Conservation (phyloP, 2,329 filamentous ascomycete species). For the Clarireedia sp. region DNA sequence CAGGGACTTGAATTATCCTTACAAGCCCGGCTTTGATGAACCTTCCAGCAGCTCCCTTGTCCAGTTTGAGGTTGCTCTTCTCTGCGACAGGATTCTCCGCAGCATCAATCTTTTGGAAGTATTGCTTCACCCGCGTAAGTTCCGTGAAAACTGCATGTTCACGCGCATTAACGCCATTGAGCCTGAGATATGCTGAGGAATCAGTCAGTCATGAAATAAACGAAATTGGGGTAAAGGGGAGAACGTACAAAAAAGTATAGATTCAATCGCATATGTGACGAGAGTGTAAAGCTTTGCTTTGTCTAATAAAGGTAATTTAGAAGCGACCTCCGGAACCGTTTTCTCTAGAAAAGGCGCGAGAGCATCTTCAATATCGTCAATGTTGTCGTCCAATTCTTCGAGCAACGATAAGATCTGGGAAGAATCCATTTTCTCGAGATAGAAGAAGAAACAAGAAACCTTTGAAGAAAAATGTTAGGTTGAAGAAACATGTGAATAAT, state of each 20-base stretch:
- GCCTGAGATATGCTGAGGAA: slow-evolving; percentile 58
- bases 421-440: slow-evolving; percentile 33
- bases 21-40: slow-evolving; percentile 79
- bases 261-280: slow-evolving; percentile 81
- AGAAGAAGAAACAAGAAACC: neutral
- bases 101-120: slow-evolving; percentile 84
- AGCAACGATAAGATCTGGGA: slow-evolving; percentile 25
- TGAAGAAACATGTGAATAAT: too few relatives aligned
- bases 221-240: neutral
- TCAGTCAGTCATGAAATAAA: slow-evolving; percentile 8
- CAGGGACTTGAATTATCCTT: slow-evolving; percentile 27
- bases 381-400: slow-evolving; percentile 59
- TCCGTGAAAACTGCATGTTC: slow-evolving; percentile 80
- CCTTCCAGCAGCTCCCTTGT: slow-evolving; percentile 71
- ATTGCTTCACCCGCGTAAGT: slow-evolving; percentile 78
- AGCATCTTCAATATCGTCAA: slow-evolving; percentile 69
- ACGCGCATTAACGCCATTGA: slow-evolving; percentile 74
- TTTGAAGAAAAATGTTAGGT: too few relatives aligned
- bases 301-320: slow-evolving; percentile 83
- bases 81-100: slow-evolving; percentile 51
- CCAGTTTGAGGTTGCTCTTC: slow-evolving; percentile 40
- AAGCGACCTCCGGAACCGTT: slow-evolving; percentile 57
- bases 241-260: slow-evolving; percentile 70
- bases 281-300: slow-evolving; percentile 91
- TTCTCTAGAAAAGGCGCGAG: slow-evolving; percentile 65